These are phyloP conservation scores for Arxiozyma telluris DNA, from an alignment of 1,139 yeast genomes.

Conservation along the genomic window DNA sequence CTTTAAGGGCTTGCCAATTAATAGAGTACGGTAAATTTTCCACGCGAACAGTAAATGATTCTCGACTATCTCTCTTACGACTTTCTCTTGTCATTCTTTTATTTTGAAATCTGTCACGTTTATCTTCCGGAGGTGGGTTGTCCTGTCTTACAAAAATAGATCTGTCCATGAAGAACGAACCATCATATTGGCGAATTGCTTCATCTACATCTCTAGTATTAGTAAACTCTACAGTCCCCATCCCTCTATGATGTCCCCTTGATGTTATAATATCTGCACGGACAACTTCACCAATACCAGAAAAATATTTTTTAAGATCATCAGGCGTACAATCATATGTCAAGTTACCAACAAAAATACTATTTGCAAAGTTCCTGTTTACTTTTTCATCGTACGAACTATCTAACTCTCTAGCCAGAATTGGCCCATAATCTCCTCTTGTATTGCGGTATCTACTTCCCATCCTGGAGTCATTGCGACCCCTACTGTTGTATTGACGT, in stretches of 20 bases:
- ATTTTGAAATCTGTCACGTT: constrained; percentile 6
- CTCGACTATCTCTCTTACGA: constrained; percentile 5
- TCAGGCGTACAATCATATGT: constrained; percentile 57
- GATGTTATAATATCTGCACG: constrained; percentile 82
- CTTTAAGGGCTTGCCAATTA: constrained; percentile 82
- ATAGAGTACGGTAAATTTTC: constrained; percentile 75
- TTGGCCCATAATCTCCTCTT: constrained; percentile 22
- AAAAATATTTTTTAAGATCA: constrained; percentile 53
- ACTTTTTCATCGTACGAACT: constrained; percentile 34
- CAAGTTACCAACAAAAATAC: constrained; percentile 65
- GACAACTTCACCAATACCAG: constrained; percentile 59
- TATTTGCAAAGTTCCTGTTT: constrained; percentile 60
- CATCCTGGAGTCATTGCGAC: neutral
- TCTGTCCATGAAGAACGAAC: constrained; percentile 62
- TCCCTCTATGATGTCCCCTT: constrained; percentile 80
- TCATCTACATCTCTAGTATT: constrained; percentile 57
- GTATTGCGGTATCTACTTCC: constrained; percentile 1
- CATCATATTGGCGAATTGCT: constrained; percentile 69
- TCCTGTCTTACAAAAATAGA: constrained; percentile 88
- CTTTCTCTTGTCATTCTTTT: neutral
- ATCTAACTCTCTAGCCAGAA: constrained; percentile 25
- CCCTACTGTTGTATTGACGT: neutral
- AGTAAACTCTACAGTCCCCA: constrained; percentile 87
- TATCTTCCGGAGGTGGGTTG: constrained; percentile 58
- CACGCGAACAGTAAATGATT: constrained; percentile 45